phyloP scores from a whole-genome alignment of 345 rosid genomes.

The Gossypium thurberi region DNA sequence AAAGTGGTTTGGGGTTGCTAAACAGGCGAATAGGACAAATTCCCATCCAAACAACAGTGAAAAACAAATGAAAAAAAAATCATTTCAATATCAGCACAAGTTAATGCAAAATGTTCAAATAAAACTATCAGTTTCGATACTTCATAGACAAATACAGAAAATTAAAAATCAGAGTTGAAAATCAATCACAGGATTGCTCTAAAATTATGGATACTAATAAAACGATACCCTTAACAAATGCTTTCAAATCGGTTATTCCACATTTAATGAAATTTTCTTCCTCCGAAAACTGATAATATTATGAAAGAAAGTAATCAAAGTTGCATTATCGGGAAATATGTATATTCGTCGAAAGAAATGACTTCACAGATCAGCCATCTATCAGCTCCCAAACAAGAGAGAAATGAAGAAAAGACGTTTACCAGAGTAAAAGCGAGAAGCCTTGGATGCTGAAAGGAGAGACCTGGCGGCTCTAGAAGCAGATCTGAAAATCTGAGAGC shows the following conservation, averaged over 20 bases:
- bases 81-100: background rate
- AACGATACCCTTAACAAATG: background rate
- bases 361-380: background rate
- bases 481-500: conserved; percentile 66
- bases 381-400: background rate
- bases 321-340: background rate
- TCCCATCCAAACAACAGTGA: background rate
- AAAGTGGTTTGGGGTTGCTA: background rate
- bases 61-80: background rate
- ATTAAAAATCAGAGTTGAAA: background rate
- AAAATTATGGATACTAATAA: background rate
- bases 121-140: background rate
- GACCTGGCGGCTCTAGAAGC: conserved; percentile 76
- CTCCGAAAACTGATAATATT: no score
- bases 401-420: background rate
- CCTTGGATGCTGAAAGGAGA: conserved; percentile 63
- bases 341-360: background rate
- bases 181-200: background rate
- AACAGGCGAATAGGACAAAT: background rate
- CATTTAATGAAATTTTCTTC: background rate
- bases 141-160: background rate
- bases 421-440: conserved; percentile 63
- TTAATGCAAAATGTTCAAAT: background rate
- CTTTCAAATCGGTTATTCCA: background rate
- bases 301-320: background rate